Conservation (phyloP, 345 rosid species). For the Clausena lansium region DNA sequence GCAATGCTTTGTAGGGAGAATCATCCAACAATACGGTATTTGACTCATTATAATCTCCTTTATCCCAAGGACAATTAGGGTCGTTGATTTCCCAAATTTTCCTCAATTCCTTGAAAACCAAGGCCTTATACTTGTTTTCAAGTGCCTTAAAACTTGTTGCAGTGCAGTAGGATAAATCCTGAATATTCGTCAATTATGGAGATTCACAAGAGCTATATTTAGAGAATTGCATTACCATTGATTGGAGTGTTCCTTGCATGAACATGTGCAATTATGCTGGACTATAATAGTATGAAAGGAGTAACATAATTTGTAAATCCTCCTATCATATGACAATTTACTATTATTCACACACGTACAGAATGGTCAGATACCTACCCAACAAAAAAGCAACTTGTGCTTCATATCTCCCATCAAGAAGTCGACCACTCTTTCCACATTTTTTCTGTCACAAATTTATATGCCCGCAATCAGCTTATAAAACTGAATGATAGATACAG, state of each 20-base stretch:
- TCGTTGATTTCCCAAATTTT: conserved; percentile 68
- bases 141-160: conserved; percentile 45
- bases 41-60: conserved; percentile 59
- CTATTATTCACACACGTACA: background rate
- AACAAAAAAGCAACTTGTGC: conserved; percentile 70
- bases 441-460: conserved; percentile 43
- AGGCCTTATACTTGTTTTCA: conserved; percentile 61
- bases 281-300: background rate
- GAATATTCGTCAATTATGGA: conserved; percentile 11
- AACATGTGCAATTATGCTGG: background rate
- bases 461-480: background rate
- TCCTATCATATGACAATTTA: background rate
- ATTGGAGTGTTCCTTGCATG: background rate
- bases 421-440: conserved; percentile 52
- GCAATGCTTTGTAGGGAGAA: conserved; percentile 92
- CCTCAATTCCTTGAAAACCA: conserved; percentile 79
- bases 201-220: background rate
- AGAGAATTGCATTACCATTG: background rate
- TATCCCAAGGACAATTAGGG: conserved; percentile 63
- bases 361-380: conserved; percentile 46
- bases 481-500: background rate
- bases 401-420: conserved; percentile 75
- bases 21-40: conserved; percentile 84
- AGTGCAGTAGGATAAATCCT: conserved; percentile 79
- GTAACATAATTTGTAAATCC: background rate